Evolutionary conservation across 2,329 filamentous ascomycete genomes (phyloP).

Genomic region (Monosporascus sp.): DNA sequence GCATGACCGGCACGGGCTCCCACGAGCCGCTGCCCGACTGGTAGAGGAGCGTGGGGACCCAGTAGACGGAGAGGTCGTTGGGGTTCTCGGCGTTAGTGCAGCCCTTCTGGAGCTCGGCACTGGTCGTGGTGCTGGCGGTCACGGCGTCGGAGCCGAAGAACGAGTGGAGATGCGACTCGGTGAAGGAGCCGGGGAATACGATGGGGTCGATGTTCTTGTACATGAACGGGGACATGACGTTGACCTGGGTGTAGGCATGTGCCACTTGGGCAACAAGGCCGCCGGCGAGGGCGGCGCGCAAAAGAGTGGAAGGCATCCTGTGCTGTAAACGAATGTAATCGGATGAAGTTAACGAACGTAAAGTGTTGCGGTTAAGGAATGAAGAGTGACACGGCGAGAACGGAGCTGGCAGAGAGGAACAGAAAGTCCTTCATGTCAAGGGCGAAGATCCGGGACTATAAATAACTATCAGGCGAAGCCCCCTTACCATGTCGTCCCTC

Average conservation of each 20-base stretch:
- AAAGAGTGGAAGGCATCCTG: background rate
- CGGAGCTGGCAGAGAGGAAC: too few species aligned
- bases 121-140: constrained; percentile 17
- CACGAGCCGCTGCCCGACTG: constrained; percentile 9
- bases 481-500: too few species aligned
- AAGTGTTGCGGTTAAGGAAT: too few species aligned
- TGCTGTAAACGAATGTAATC: background rate
- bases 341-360: background rate
- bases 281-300: background rate
- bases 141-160: constrained; percentile 20
- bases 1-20: constrained; percentile 11
- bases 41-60: constrained; percentile 14
- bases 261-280: too few species aligned
- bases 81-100: constrained; percentile 24
- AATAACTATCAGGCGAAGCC: too few species aligned
- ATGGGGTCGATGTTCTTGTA: constrained; percentile 23
- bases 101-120: constrained; percentile 23
- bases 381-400: too few species aligned
- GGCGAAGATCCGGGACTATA: too few species aligned
- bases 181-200: constrained; percentile 15
- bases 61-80: constrained; percentile 25
- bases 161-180: constrained; percentile 19
- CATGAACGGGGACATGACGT: constrained; percentile 12
- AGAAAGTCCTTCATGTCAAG: too few species aligned
- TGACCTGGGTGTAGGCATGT: too few species aligned